Evolutionary conservation across 257 asterid genomes (phyloP), one percentile per base, ranked within the genome.

Genomic region (Nicotiana benthamiana): DNA sequence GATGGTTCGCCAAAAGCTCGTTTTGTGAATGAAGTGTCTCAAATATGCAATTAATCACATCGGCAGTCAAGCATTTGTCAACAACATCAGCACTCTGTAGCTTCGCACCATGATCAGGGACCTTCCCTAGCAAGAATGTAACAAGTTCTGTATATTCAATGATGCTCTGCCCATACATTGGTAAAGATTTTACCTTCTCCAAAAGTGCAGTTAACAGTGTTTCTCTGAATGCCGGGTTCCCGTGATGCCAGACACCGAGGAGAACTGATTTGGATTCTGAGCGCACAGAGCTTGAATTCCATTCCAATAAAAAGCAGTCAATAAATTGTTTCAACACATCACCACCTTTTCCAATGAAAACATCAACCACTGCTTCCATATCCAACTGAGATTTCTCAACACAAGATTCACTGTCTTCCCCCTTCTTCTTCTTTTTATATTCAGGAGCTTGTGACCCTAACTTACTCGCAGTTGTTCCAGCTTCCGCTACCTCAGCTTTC

Each of bases 1-100:
- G 99, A 90, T 96, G 99, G 86, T 96, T 96, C 17, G 99, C 99
- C 90, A 96, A 86, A 86, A 96, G 97, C 87, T 96, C 99, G 86
- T 96, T 96, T 85, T 96, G 99, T 20, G 94, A 92, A 84, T 91
- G 96, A 72, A 96, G 97, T 6, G 98, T 94, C 88, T 92, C 97
- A 86, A 90, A 92, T 62, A 96, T 86, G 89, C 95, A 90, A 85
- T 80, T 90, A 66, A 94, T 87, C 81, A 92, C 97, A 75, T 96
- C 97, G 46, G 95, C 81, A 82, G 95, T 90, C 92, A 96, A 85
- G 92, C 97, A 92, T 85, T 87, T 94, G 86, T 96, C 97, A n/a
- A 94, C 81, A n/a, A 91, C 87, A 77, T 96, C 99, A 82, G 77
- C 86, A 57, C 85, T 82, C 83, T 88, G 97, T 81, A 85, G 97